Evolutionary conservation across 2,329 filamentous ascomycete species (phyloP), one percentile per base, ranked within the genome.

Genomic region (Microsporum ferrugineum): DNA sequence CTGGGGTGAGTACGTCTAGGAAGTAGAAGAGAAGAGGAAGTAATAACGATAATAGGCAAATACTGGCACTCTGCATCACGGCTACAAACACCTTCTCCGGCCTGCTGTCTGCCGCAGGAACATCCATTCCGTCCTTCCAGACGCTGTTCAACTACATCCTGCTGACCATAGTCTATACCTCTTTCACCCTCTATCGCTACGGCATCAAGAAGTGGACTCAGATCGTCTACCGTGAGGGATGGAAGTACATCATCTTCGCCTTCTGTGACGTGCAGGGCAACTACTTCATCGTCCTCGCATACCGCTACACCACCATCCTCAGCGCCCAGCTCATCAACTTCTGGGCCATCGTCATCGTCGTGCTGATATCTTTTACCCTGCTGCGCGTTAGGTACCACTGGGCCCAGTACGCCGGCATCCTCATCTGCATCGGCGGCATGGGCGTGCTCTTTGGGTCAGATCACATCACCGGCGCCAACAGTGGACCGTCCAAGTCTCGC

Each of bases 271-370:
- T 97, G 57, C 84, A 96, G 76, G 94, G 94, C 64, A 99, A 99
- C 77, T 99, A 96, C 79, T 97, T 97, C 72, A 91, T 91, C 69
- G 92, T 99, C 58, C 82, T 96, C 57, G 94, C 92, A 3, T 99
- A 97, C 78, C 83, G 88, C 63, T 86, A 95, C 79, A 96, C 92
- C 60, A 96, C 91, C 69, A 87, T 96, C 68, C 82, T 97, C 57
- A 94, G 88, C 23, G 91, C 91, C 14, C 91, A 97, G 79, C 82
- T 99, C 59, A 90, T 99, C 77, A 96, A 96, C 80, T 97, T 97
- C 78, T 97, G 92, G 92, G 89, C 91, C 68, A 97, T 99, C 67
- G 89, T 95, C 58, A 86, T 92, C 64, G 94, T 99, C 27, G 90
- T 97, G 23, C 71, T 88, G 63, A 77, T 96, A 66, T 96, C 90